Conservation (phyloP, 805 yeast genomes). For the Tetrapisispora namnaoensis region DNA sequence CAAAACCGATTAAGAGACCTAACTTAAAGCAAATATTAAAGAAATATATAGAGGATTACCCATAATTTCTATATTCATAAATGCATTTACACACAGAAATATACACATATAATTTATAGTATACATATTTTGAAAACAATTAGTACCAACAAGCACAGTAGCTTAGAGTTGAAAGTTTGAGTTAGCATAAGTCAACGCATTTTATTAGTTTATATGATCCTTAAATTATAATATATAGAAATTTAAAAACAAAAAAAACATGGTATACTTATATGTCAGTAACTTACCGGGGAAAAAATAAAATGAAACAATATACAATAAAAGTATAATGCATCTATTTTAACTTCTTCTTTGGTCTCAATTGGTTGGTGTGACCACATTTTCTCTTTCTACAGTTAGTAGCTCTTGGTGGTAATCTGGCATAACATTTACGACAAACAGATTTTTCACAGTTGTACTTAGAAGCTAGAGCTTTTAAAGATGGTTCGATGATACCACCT, state of each 20-base stretch:
- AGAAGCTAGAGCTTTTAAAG: conserved; percentile 97
- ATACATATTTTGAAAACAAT: background rate
- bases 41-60: conserved; percentile 14
- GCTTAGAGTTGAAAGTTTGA: background rate
- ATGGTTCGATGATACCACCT: conserved; percentile 99
- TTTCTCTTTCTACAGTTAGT: conserved; percentile 99
- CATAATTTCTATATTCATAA: background rate
- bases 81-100: background rate
- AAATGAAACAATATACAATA: background rate
- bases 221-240: background rate
- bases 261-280: background rate
- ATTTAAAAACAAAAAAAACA: background rate
- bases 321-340: conserved; percentile 49
- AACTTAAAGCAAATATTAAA: conserved; percentile 48
- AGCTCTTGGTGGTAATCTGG: conserved; percentile 99
- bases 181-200: background rate
- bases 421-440: conserved; percentile 99
- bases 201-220: background rate
- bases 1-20: conserved; percentile 76
- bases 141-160: background rate
- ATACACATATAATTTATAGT: background rate
- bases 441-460: conserved; percentile 99
- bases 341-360: conserved; percentile 99
- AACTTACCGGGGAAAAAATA: background rate
- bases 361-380: conserved; percentile 99